phyloP scores from a whole-genome alignment of 345 rosid species.

The Crucihimalaya himalaica region DNA sequence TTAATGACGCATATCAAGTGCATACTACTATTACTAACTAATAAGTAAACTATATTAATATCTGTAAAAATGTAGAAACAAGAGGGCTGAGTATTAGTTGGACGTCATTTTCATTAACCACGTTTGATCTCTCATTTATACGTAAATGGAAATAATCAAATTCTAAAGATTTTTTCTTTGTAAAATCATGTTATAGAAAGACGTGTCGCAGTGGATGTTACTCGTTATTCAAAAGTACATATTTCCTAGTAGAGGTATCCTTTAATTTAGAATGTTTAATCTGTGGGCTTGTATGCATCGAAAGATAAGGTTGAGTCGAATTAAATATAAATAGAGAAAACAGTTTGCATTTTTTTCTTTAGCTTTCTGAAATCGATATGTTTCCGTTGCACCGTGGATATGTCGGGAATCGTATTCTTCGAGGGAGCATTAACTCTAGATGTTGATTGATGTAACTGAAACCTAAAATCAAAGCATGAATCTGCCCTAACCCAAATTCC shows the following conservation, averaged over 20 bases:
- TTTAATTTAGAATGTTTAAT: neutral
- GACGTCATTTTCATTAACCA: conserved; percentile 24
- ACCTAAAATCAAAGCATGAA: conserved; percentile 34
- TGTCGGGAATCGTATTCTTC: conserved; percentile 35
- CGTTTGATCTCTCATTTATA: conserved; percentile 17
- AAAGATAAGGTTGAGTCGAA: conserved; percentile 15
- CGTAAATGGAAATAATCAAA: conserved; percentile 23
- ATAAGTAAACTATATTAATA: neutral
- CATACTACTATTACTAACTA: neutral
- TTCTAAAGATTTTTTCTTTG: neutral
- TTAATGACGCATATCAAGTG: neutral
- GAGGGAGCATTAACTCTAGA: conserved; percentile 33
- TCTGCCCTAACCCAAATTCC: conserved; percentile 24
- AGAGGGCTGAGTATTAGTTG: neutral
- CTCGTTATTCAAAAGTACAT: neutral
- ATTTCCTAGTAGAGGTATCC: conserved; percentile 9
- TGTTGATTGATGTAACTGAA: conserved; percentile 39
- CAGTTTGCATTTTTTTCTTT: neutral
- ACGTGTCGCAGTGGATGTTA: conserved; percentile 23
- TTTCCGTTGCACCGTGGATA: conserved; percentile 19
- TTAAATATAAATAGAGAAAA: neutral
- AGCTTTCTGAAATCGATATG: conserved; percentile 13
- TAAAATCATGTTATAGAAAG: conserved; percentile 30
- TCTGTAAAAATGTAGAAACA: neutral
- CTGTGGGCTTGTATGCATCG: conserved; percentile 9